These are phyloP conservation scores for Clavispora asparagi DNA, from an alignment of 805 yeast genomes.

Conservation along the genomic window DNA sequence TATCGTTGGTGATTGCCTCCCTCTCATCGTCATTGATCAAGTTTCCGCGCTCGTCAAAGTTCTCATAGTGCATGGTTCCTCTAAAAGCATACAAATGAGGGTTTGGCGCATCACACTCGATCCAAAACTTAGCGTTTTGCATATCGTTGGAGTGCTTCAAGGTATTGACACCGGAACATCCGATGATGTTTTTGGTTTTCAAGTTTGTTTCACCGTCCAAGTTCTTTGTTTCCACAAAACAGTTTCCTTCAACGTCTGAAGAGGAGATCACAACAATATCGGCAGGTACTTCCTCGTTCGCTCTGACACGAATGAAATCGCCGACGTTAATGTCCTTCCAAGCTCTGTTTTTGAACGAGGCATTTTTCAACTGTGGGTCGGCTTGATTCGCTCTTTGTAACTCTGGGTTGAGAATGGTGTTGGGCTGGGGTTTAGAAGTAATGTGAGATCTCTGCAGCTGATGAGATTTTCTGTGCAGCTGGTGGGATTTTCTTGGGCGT, in stretches of 20 bases:
- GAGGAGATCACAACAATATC: slow-evolving; percentile 58
- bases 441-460: neutral
- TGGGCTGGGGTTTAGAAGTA: slow-evolving; percentile 11
- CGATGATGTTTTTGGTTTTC: slow-evolving; percentile 52
- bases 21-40: slow-evolving; percentile 31
- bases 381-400: slow-evolving; percentile 5
- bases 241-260: slow-evolving; percentile 65
- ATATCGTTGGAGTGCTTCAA: slow-evolving; percentile 56
- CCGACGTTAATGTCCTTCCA: slow-evolving; percentile 38
- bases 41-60: slow-evolving; percentile 26
- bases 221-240: slow-evolving; percentile 45
- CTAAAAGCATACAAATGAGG: slow-evolving; percentile 58
- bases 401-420: slow-evolving; percentile 19
- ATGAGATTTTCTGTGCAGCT: slow-evolving; percentile 7
- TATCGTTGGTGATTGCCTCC: slow-evolving; percentile 60
- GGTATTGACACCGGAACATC: slow-evolving; percentile 42
- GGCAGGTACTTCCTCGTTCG: slow-evolving; percentile 75
- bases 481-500: slow-evolving; percentile 11
- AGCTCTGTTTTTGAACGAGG: slow-evolving; percentile 15
- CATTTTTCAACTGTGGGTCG: neutral
- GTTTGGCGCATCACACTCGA: slow-evolving; percentile 73
- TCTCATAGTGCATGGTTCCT: slow-evolving; percentile 57
- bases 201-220: slow-evolving; percentile 29
- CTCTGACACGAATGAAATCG: slow-evolving; percentile 60
- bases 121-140: slow-evolving; percentile 50